Conservation (phyloP, 1,284 basidiomycete genomes). For the Xerocomus minutiporus region DNA sequence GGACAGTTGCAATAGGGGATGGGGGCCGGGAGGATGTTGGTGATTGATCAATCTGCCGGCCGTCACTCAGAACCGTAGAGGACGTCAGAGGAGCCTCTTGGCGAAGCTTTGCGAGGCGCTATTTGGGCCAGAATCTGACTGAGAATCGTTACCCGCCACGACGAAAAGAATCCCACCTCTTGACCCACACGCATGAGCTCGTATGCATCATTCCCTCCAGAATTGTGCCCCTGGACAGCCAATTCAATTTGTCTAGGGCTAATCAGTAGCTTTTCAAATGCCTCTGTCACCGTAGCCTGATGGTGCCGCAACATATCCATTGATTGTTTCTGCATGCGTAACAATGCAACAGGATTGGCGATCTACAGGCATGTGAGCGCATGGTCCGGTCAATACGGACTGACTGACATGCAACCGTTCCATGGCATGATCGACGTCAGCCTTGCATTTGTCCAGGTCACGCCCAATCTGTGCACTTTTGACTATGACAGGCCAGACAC, state of each 20-base stretch:
- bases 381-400: not conserved
- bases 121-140: conserved; percentile 17
- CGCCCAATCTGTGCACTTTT: conserved; percentile 43
- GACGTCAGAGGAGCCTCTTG: conserved; percentile 1
- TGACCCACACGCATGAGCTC: conserved; percentile 50
- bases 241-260: conserved; percentile 35
- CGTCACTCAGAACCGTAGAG: conserved; percentile 17
- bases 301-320: conserved; percentile 34
- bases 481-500: conserved; percentile 30
- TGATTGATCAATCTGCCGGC: conserved; percentile 22
- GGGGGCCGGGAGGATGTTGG: conserved; percentile 18
- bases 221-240: conserved; percentile 36
- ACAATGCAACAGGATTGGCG: conserved; percentile 26
- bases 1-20: conserved; percentile 32
- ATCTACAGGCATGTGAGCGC: conserved; percentile 31
- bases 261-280: conserved; percentile 37
- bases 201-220: conserved; percentile 40
- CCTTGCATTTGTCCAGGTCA: conserved; percentile 39
- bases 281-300: conserved; percentile 33
- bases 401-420: conserved; percentile 39
- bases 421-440: conserved; percentile 41
- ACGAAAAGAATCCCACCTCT: conserved; percentile 30
- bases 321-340: conserved; percentile 36
- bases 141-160: not conserved
- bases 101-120: conserved; percentile 28